These are phyloP conservation scores for Erodium maritimum DNA, from an alignment of 345 rosid species.

Conservation along the genomic window DNA sequence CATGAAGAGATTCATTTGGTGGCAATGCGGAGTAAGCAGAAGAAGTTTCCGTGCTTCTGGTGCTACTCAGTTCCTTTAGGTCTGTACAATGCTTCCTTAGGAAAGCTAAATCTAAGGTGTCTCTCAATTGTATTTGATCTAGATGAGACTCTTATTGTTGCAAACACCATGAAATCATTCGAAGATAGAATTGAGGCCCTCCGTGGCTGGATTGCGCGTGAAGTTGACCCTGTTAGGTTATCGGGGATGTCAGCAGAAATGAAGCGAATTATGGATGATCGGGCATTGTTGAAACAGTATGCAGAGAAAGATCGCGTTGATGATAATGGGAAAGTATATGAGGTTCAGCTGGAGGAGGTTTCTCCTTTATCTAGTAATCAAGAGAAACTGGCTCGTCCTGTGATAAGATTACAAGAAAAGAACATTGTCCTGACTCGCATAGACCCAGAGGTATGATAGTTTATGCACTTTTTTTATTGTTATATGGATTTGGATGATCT, in stretches of 20 bases:
- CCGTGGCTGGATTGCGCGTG: conserved; percentile 67
- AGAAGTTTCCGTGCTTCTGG: conserved; percentile 98
- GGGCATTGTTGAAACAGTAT: conserved; percentile 73
- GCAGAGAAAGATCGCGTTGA: conserved; percentile 52
- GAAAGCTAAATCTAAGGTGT: conserved; percentile 77
- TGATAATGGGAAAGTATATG: conserved; percentile 58
- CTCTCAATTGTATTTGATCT: conserved; percentile 90
- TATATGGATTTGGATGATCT: not conserved
- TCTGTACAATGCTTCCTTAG: conserved; percentile 62
- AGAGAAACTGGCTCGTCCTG: conserved; percentile 71
- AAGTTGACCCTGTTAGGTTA: conserved; percentile 51
- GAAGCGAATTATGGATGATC: conserved; percentile 64
- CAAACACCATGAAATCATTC: conserved; percentile 89
- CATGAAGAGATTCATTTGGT: conserved; percentile 87
- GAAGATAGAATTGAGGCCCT: conserved; percentile 81
- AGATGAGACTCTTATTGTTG: conserved; percentile 92
- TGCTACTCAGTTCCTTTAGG: conserved; percentile 68
- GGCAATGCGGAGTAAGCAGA: conserved; percentile 98
- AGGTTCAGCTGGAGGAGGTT: conserved; percentile 81
- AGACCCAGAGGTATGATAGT: conserved; percentile 73
- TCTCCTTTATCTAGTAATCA: conserved; percentile 40
- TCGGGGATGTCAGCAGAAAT: conserved; percentile 69
- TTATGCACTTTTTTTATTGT: conserved; percentile 3
- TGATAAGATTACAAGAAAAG: conserved; percentile 71
- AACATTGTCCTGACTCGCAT: conserved; percentile 83